These are phyloP conservation scores for Rhodotorula sp. DNA, from an alignment of 1,284 basidiomycete species.

Conservation along the genomic window DNA sequence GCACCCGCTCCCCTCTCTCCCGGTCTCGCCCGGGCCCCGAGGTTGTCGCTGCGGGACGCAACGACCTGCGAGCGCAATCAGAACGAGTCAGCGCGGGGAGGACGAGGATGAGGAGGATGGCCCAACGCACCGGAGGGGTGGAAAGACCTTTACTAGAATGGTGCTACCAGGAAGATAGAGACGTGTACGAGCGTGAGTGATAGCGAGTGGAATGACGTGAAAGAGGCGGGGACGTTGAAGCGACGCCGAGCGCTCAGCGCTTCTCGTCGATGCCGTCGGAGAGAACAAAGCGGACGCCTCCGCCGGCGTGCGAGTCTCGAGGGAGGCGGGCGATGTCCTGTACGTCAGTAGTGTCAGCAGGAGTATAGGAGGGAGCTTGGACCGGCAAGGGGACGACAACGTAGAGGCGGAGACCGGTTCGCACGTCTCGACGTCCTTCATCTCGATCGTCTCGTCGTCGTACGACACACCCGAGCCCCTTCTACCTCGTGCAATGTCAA, in stretches of 20 bases:
- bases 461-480: neutral
- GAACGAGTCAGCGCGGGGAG: too few relatives aligned
- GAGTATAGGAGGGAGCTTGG: neutral
- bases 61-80: too few relatives aligned
- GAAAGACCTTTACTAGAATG: too few relatives aligned
- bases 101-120: too few relatives aligned
- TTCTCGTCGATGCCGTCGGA: slow-evolving; percentile 1
- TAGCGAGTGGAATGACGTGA: neutral
- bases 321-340: neutral
- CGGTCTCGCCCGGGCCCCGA: too few relatives aligned
- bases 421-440: slow-evolving; percentile 7
- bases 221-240: neutral
- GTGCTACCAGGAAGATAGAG: neutral
- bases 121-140: too few relatives aligned
- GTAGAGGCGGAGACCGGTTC: neutral
- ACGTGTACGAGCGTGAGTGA: neutral
- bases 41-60: too few relatives aligned
- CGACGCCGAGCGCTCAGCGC: neutral
- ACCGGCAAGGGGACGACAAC: neutral
- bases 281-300: neutral
- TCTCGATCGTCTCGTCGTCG: slow-evolving; percentile 15
- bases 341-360: neutral
- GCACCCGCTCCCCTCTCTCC: too few relatives aligned
- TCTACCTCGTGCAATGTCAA: neutral
- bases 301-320: neutral